Evolutionary conservation across 495 filamentous ascomycete species (phyloP).

Genomic region (Astrothelium subdiscretum): DNA sequence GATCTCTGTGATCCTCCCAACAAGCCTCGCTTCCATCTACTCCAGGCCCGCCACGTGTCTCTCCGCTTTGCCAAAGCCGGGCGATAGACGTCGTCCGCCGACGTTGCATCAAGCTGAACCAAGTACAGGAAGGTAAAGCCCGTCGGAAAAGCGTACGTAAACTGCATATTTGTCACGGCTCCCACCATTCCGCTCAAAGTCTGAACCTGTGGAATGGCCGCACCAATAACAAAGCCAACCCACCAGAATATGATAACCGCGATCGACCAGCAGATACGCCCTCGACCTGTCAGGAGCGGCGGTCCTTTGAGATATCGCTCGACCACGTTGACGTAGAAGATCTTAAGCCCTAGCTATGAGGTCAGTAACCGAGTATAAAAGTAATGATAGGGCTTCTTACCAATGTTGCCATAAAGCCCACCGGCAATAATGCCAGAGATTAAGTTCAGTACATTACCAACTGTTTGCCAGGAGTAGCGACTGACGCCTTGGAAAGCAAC

Average conservation of each 20-base stretch:
- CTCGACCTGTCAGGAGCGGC: constrained; percentile 6
- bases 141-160: constrained; percentile 39
- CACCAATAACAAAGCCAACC: constrained; percentile 9
- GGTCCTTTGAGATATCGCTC: constrained; percentile 20
- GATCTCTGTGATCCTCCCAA: not conserved
- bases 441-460: constrained; percentile 42
- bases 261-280: constrained; percentile 10
- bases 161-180: constrained; percentile 40
- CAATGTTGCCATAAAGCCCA: constrained; percentile 52
- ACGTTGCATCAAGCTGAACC: constrained; percentile 11
- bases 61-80: not conserved
- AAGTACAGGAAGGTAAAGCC: constrained; percentile 17
- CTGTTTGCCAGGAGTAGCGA: constrained; percentile 41
- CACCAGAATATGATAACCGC: constrained; percentile 12
- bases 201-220: constrained; percentile 15
- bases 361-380: too few species aligned
- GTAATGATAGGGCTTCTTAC: too few species aligned
- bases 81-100: constrained; percentile 5
- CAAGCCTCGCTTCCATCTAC: constrained; percentile 11
- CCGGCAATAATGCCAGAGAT: constrained; percentile 44
- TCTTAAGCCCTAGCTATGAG: too few species aligned
- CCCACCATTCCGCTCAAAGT: constrained; percentile 31
- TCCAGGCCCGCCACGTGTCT: constrained; percentile 6
- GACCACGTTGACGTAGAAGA: constrained; percentile 50
- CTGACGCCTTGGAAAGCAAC: constrained; percentile 38